Evolutionary conservation across 768 basidiomycete genomes (phyloP).

Genomic region (Mycena haematopus): DNA sequence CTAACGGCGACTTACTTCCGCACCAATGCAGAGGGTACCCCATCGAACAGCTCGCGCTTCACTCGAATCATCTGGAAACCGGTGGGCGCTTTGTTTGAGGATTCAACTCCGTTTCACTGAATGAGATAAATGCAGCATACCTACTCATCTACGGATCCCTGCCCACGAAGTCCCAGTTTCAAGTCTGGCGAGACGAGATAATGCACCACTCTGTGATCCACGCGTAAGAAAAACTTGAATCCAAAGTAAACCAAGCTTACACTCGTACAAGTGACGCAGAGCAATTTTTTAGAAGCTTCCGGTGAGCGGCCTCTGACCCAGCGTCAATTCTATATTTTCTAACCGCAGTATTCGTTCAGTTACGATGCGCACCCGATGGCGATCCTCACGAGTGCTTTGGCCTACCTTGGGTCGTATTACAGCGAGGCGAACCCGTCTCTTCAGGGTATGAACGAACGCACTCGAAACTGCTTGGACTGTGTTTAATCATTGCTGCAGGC

Average conservation of each 20-base stretch:
- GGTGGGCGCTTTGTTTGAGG: conserved; percentile 36
- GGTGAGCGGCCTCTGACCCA: conserved; percentile 40
- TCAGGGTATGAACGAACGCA: conserved; percentile 54
- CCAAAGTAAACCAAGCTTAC: too few relatives aligned
- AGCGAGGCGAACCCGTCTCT: conserved; percentile 88
- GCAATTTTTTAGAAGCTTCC: conserved; percentile 71
- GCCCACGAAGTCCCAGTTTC: conserved; percentile 65
- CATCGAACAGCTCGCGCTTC: conserved; percentile 86
- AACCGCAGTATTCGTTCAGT: conserved; percentile 42
- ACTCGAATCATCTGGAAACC: conserved; percentile 81
- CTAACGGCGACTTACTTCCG: neutral
- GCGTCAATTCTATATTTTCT: neutral
- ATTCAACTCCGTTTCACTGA: conserved; percentile 4
- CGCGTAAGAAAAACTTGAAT: too few relatives aligned
- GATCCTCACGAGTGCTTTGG: conserved; percentile 85
- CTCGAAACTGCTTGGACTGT: neutral
- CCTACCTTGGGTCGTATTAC: conserved; percentile 89
- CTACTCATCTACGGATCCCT: conserved; percentile 89
- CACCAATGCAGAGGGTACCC: conserved; percentile 74
- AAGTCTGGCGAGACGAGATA: conserved; percentile 75
- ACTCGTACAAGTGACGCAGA: too few relatives aligned
- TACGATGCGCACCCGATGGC: conserved; percentile 95
- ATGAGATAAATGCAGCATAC: conserved; percentile 54
- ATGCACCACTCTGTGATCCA: conserved; percentile 77
- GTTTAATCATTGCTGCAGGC: conserved; percentile 47